These are phyloP conservation scores for Dalbergia cochinchinensis DNA, from an alignment of 306 rosid species.

Conservation along the genomic window DNA sequence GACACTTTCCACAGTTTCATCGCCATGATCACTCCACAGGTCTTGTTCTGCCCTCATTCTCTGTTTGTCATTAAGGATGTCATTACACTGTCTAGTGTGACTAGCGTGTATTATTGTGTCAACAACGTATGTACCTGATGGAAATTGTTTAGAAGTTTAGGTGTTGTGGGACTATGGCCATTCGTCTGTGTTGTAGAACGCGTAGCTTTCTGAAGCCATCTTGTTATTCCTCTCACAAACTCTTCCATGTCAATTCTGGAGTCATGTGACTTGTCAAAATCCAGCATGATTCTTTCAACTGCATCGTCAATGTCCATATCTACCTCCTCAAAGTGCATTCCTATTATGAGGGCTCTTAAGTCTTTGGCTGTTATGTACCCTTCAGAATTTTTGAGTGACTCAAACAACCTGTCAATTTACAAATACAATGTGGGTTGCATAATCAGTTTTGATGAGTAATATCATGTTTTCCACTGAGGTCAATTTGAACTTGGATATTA, in stretches of 20 bases:
- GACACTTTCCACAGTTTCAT: constrained; percentile 47
- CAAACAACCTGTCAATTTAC: constrained; percentile 48
- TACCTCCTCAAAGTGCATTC: constrained; percentile 50
- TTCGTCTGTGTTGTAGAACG: constrained; percentile 23
- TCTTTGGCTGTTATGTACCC: constrained; percentile 49
- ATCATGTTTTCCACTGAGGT: not conserved
- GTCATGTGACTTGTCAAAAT: constrained; percentile 40
- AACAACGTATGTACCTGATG: constrained; percentile 4
- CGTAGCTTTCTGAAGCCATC: constrained; percentile 50
- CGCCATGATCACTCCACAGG: constrained; percentile 32
- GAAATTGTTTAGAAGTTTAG: constrained; percentile 16
- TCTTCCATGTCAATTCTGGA: constrained; percentile 45
- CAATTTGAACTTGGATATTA: not conserved
- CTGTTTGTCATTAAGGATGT: constrained; percentile 29
- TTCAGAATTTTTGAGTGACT: constrained; percentile 40
- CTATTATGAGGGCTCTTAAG: constrained; percentile 49
- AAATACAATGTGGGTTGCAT: not conserved
- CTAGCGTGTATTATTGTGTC: not conserved
- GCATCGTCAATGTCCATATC: constrained; percentile 43
- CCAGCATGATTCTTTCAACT: constrained; percentile 42
- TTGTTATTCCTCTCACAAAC: constrained; percentile 52
- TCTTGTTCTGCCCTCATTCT: constrained; percentile 38
- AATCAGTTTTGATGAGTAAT: not conserved
- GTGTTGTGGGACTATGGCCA: constrained; percentile 31
- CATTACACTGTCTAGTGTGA: not conserved